Conservation (phyloP, 208 protist genomes). For the Acanthamoeba lenticulata region DNA sequence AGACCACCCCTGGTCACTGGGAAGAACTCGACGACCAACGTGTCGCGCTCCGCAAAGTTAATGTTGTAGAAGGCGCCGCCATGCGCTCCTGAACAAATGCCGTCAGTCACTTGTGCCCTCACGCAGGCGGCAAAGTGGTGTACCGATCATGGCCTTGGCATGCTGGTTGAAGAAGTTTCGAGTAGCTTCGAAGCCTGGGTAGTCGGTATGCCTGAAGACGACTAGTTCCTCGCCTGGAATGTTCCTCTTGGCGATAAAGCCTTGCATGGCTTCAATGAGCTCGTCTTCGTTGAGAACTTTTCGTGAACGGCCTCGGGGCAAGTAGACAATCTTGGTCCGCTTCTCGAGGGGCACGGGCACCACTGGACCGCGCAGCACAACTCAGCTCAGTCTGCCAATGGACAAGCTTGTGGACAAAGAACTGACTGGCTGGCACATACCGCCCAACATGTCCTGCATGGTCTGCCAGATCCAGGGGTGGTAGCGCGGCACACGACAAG, state of each 20-base stretch:
- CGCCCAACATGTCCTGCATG: not conserved
- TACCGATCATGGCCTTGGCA: slow-evolving; percentile 11
- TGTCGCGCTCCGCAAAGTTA: not conserved
- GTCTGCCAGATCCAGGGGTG: slow-evolving; percentile 22
- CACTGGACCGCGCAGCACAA: not conserved
- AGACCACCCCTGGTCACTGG: not conserved
- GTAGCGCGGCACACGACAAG: not conserved
- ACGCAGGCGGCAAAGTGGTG: not conserved
- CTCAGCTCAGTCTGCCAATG: too few species aligned
- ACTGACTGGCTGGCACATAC: not conserved
- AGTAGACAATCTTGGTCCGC: slow-evolving; percentile 9
- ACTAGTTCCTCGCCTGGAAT: slow-evolving; percentile 1
- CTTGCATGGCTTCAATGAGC: not conserved
- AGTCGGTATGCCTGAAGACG: not conserved
- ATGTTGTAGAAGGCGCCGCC: slow-evolving; percentile 60
- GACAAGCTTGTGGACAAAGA: too few species aligned
- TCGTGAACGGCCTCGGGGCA: not conserved
- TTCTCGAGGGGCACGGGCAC: not conserved
- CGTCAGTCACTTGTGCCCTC: not conserved
- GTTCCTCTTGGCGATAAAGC: not conserved
- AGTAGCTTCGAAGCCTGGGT: not conserved
- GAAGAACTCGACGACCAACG: slow-evolving; percentile 56
- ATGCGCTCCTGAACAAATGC: not conserved
- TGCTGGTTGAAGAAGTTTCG: slow-evolving; percentile 10
- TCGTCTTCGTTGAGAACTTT: not conserved